Conservation (phyloP, 106 monocot genomes). For the Cymbidium sinense region DNA sequence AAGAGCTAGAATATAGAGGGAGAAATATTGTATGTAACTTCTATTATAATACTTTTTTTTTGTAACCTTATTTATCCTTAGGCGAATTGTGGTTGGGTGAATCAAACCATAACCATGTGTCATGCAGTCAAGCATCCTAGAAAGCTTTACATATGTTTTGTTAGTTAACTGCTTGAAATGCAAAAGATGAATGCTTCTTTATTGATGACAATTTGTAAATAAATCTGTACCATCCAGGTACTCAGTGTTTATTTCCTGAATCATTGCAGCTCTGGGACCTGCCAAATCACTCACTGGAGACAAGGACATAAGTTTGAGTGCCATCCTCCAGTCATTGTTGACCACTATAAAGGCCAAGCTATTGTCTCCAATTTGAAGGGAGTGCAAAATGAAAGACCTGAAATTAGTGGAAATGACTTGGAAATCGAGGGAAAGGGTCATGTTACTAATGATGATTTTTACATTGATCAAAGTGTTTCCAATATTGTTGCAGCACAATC, state of each 20-base stretch:
- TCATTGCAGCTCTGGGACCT: conserved; percentile 67
- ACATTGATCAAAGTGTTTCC: not conserved
- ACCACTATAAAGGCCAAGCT: conserved; percentile 14
- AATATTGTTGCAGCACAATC: not conserved
- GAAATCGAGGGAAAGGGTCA: not conserved
- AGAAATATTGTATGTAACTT: no score
- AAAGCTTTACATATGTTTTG: not conserved
- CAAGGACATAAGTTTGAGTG: conserved; percentile 82
- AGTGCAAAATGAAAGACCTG: not conserved
- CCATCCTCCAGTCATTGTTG: conserved; percentile 22
- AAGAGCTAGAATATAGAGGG: no score
- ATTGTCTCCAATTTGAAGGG: not conserved
- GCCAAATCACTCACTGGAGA: conserved; percentile 85
- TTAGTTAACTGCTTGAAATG: not conserved
- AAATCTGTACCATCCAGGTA: not conserved
- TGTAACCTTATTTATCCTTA: not conserved
- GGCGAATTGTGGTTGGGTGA: not conserved
- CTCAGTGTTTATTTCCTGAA: conserved; percentile 5
- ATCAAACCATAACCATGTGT: not conserved
- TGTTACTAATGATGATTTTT: not conserved
- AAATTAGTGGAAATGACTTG: conserved; percentile 1
- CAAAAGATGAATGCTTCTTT: not conserved
- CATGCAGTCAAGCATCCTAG: not conserved
- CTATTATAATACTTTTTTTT: no score
- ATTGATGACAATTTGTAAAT: not conserved